These are phyloP conservation scores for Coix lacrymajobi DNA, from an alignment of 176 grass and related monocot genomes.

Conservation along the genomic window DNA sequence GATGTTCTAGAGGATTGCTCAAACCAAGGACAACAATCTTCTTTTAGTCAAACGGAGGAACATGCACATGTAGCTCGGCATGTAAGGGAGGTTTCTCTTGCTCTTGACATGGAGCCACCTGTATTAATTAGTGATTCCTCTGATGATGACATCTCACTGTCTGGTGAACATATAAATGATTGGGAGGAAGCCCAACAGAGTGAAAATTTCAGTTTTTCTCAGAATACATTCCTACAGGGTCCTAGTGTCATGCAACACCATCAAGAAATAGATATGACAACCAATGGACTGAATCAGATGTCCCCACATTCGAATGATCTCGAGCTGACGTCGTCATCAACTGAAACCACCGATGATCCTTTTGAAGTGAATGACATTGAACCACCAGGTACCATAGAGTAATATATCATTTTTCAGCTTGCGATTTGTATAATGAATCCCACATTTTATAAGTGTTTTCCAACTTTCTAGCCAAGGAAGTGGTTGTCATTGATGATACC, in stretches of 20 bases:
- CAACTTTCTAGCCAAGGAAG: conserved; percentile 37
- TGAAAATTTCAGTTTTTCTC: conserved; percentile 9
- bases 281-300: conserved; percentile 13
- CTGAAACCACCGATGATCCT: conserved; percentile 23
- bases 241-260: conserved; percentile 16
- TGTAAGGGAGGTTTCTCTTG: conserved; percentile 13
- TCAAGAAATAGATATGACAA: conserved; percentile 37
- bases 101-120: conserved; percentile 20
- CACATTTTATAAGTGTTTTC: not conserved
- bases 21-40: conserved; percentile 1
- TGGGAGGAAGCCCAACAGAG: conserved; percentile 19
- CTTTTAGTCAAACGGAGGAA: not conserved
- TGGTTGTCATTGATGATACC: conserved; percentile 18
- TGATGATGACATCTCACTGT: conserved; percentile 39
- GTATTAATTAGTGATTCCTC: conserved; percentile 43
- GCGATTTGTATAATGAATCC: not conserved
- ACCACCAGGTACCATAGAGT: conserved; percentile 12
- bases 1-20: conserved; percentile 27
- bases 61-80: not conserved
- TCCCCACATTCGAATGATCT: conserved; percentile 36
- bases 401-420: not conserved
- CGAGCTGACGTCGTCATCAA: conserved; percentile 29
- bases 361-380: conserved; percentile 21
- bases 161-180: conserved; percentile 27
- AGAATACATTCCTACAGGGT: not conserved